Evolutionary conservation across 441 rosid species (phyloP).

Genomic region (Hura crepitans): DNA sequence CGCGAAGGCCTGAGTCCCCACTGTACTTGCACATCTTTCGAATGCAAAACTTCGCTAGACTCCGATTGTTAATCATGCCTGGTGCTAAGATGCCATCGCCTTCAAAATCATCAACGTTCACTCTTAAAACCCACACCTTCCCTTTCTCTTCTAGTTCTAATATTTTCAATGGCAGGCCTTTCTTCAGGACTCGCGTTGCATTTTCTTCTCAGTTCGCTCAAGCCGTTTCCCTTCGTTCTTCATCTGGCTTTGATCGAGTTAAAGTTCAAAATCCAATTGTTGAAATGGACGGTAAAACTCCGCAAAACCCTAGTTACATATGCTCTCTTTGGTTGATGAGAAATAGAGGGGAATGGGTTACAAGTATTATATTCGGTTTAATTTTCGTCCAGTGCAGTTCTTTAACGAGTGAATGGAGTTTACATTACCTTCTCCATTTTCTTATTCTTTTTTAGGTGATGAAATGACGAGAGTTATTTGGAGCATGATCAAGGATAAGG

Average conservation of each 20-base stretch:
- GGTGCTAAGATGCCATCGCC: slow-evolving; percentile 36
- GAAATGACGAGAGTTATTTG: slow-evolving; percentile 94
- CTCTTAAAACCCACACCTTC: slow-evolving; percentile 27
- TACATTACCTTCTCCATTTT: background rate
- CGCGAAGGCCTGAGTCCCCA: background rate
- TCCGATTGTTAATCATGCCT: slow-evolving; percentile 39
- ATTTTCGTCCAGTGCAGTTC: background rate
- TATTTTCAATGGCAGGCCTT: background rate
- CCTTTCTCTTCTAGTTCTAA: slow-evolving; percentile 23
- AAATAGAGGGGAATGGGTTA: background rate
- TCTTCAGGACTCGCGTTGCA: slow-evolving; percentile 31
- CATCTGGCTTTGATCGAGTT: slow-evolving; percentile 53
- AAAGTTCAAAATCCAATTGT: slow-evolving; percentile 77
- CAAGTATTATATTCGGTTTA: background rate
- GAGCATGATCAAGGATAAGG: slow-evolving; percentile 79
- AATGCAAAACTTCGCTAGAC: slow-evolving; percentile 7
- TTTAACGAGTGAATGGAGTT: background rate
- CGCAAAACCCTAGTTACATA: slow-evolving; percentile 18
- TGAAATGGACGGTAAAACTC: slow-evolving; percentile 83
- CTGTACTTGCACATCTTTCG: background rate
- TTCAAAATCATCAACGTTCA: slow-evolving; percentile 19
- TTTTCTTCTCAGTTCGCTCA: slow-evolving; percentile 35
- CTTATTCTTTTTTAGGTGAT: slow-evolving; percentile 51
- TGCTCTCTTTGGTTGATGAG: background rate
- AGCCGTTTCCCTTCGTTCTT: slow-evolving; percentile 51